Evolutionary conservation across 176 grass and related monocot genomes (phyloP).

Genomic region (Zea luxurians): DNA sequence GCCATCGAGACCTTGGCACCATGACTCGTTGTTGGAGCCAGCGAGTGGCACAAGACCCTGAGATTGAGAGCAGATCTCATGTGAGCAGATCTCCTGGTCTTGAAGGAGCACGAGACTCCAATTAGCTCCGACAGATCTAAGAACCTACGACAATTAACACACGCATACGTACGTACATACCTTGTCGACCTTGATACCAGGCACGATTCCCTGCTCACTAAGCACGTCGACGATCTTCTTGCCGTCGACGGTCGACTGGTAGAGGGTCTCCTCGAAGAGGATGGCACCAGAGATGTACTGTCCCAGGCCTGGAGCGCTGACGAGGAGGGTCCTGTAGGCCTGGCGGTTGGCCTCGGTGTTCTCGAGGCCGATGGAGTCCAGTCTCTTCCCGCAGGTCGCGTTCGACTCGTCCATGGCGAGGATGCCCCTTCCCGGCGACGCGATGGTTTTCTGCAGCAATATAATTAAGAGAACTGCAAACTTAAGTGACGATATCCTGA

Average conservation of each 20-base stretch:
- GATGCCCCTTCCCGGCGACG: constrained; percentile 92
- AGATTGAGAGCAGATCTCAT: constrained; percentile 4
- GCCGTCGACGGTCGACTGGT: constrained; percentile 91
- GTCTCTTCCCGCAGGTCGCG: constrained; percentile 95
- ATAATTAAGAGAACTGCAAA: no score
- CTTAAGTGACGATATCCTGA: background rate
- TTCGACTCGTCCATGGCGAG: constrained; percentile 99
- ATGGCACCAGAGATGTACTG: constrained; percentile 94
- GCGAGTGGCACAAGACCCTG: constrained; percentile 92
- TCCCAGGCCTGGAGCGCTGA: constrained; percentile 68
- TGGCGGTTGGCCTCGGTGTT: constrained; percentile 99
- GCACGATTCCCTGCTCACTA: constrained; percentile 70
- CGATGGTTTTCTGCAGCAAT: constrained; percentile 75
- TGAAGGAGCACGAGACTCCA: no score
- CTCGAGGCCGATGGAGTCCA: constrained; percentile 89
- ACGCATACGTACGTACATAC: constrained; percentile 30
- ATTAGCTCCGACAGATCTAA: no score
- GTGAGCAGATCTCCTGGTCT: no score
- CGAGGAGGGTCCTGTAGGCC: constrained; percentile 89
- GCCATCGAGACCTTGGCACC: constrained; percentile 99
- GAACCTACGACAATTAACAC: background rate
- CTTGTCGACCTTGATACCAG: constrained; percentile 99
- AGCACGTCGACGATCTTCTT: constrained; percentile 99
- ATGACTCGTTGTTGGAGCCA: constrained; percentile 94
- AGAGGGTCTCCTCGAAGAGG: constrained; percentile 98